Conservation (phyloP, 1,139 yeast species). For the Sugiyamaella neomexicana region DNA sequence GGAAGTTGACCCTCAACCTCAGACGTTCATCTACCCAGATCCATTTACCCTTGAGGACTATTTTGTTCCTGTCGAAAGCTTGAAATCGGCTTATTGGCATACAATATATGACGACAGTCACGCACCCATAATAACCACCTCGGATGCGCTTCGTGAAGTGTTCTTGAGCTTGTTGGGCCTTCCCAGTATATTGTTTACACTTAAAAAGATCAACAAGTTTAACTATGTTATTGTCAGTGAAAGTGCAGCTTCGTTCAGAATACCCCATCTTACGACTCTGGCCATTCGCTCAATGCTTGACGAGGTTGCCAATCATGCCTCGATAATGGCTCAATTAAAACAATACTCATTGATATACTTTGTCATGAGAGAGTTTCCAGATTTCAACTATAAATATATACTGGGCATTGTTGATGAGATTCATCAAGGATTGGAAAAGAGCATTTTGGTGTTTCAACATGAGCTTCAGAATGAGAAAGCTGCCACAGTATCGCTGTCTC, state of each 20-base stretch:
- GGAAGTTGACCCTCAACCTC: background rate
- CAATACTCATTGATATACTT: constrained; percentile 22
- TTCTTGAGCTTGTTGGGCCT: constrained; percentile 25
- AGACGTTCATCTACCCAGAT: constrained; percentile 8
- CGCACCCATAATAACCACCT: constrained; percentile 18
- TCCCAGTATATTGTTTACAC: constrained; percentile 19
- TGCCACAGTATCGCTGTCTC: constrained; percentile 20
- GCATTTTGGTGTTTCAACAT: constrained; percentile 20
- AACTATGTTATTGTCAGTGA: constrained; percentile 10
- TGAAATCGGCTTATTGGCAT: constrained; percentile 5
- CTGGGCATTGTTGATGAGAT: constrained; percentile 23
- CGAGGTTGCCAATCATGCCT: constrained; percentile 21
- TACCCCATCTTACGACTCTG: constrained; percentile 19
- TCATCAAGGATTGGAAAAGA: constrained; percentile 15
- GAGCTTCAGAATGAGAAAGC: constrained; percentile 14
- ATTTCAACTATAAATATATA: constrained; percentile 21
- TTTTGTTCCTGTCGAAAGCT: background rate
- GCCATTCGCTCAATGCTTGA: constrained; percentile 21
- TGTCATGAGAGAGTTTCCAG: constrained; percentile 20
- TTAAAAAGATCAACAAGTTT: background rate
- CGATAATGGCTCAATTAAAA: constrained; percentile 24
- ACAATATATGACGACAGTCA: background rate
- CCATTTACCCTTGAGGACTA: background rate
- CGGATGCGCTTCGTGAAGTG: constrained; percentile 27
- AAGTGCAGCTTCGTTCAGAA: background rate